A percentile compares a stretch with the other conserved stretches of the same genome.
Evolutionary conservation across 1,284 basidiomycete species (phyloP).

Genomic region (Fomitiporia mediterranea): DNA sequence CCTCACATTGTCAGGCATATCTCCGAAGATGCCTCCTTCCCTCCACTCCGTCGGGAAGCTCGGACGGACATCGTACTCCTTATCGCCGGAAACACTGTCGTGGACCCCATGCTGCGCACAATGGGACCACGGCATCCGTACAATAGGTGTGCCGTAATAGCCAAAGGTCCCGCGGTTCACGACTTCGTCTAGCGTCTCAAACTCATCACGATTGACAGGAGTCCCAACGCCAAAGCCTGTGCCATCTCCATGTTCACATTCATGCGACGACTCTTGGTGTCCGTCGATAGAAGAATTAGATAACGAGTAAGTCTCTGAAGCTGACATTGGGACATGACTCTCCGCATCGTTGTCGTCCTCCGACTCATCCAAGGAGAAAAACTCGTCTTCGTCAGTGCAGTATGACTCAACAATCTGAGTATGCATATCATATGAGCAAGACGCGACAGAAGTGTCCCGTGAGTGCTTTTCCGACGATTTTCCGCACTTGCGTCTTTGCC

Average conservation of each 20-base stretch:
- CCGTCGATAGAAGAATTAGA: neutral
- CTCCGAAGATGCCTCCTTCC: neutral
- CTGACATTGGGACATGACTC: slow-evolving; percentile 12
- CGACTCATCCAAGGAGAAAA: slow-evolving; percentile 8
- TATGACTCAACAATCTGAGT: slow-evolving; percentile 18
- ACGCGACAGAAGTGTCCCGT: neutral
- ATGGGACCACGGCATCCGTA: neutral
- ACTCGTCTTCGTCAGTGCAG: slow-evolving; percentile 6
- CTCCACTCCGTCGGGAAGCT: slow-evolving; percentile 5
- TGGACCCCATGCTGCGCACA: neutral
- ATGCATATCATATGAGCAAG: slow-evolving; percentile 18
- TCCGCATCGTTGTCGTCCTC: slow-evolving; percentile 13
- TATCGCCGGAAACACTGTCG: slow-evolving; percentile 4
- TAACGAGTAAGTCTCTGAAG: neutral
- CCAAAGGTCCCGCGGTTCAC: slow-evolving; percentile 20
- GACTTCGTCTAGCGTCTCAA: slow-evolving; percentile 6
- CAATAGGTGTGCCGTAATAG: slow-evolving; percentile 14
- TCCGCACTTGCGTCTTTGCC: slow-evolving; percentile 13
- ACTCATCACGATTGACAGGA: slow-evolving; percentile 6
- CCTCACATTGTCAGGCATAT: neutral
- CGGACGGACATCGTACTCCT: neutral
- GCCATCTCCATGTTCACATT: neutral
- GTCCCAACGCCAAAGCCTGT: neutral
- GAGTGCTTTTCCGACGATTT: neutral
- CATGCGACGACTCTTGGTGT: neutral